Conservation (phyloP, 495 filamentous ascomycete genomes). For the Lindgomyces ingoldianus region DNA sequence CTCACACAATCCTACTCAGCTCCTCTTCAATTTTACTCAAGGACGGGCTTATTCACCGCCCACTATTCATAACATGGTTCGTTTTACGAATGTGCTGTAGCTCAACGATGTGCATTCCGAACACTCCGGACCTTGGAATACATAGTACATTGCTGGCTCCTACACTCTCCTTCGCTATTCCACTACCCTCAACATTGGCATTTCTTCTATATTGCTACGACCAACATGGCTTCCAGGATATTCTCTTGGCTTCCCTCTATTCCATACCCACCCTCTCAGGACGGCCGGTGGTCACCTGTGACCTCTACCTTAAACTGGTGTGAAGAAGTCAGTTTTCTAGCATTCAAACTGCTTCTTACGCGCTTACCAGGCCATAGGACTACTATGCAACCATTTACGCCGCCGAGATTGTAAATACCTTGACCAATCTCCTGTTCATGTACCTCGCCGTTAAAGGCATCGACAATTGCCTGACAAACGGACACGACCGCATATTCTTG, state of each 20-base stretch:
- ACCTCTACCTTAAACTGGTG: conserved; percentile 93
- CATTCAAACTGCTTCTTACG: background rate
- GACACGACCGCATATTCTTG: conserved; percentile 47
- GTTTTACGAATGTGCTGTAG: background rate
- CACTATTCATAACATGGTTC: background rate
- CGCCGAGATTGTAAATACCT: conserved; percentile 49
- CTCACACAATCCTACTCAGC: too few species aligned
- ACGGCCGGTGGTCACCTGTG: conserved; percentile 81
- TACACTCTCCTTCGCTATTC: background rate
- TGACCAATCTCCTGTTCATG: conserved; percentile 49
- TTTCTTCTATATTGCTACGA: background rate
- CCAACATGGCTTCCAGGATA: conserved; percentile 33
- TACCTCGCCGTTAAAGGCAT: conserved; percentile 45
- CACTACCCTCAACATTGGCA: background rate
- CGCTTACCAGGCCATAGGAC: conserved; percentile 34
- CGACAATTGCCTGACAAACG: conserved; percentile 42
- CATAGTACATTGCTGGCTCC: background rate
- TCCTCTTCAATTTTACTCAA: too few species aligned
- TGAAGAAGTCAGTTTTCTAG: conserved; percentile 66
- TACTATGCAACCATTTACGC: conserved; percentile 48
- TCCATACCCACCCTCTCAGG: conserved; percentile 66
- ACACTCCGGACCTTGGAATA: conserved; percentile 4
- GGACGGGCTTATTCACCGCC: background rate
- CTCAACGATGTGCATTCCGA: conserved; percentile 5
- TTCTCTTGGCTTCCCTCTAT: conserved; percentile 57